Base-by-base conservation (phyloP, 176 grass and related monocot species). In the Carex littledalei region DNA sequence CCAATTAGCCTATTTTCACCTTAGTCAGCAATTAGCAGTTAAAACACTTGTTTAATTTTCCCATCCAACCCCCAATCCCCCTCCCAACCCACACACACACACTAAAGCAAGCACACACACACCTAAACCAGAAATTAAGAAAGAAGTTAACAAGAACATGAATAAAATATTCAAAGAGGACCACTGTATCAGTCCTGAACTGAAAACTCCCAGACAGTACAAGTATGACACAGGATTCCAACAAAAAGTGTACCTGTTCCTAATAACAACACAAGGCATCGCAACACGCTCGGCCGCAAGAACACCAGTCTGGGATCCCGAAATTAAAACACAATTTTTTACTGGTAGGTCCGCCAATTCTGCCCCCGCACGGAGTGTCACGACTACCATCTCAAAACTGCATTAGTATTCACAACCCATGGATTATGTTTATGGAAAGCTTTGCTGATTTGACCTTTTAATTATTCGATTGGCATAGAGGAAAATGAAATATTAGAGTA, bases 191-290 rank as follows among this genome's bases (percentile, higher is more conserved):
- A n/a, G 57, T 59, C 57, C 57, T 59, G 18, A 59, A 59, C 57
- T 15, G 24, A 50, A 78, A 78, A 3, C 45, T 76, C 8, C 20
- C 43, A 53, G 4, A 49, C 47, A 49, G 73, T 31, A 78, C 21
- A 55, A 49, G 21, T 77, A 77, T 77, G 49, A 77, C 5, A 31
- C 49, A 56, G 1, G 32, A 8, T 43, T 78, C 49, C 1, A 78
- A 78, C 37, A 55, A 31, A 31, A 74, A 22, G 56, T 50, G 20
- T 83, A 94, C 92, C 92, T 92, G 81, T 85, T 94, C 72, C 92
- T 82, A 58, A 97, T 58, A 86, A 97, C 90, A 31, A 93, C 71
- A 63, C 92, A 91, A 4, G 90, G 89, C 94, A 97, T 97, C 10
- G 87, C 88, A 84, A 98, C 85, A 82, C 81, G 79, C 78, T 94